These are phyloP conservation scores for Apiospora hydei DNA, from an alignment of 2,329 filamentous ascomycete genomes.

Conservation along the genomic window DNA sequence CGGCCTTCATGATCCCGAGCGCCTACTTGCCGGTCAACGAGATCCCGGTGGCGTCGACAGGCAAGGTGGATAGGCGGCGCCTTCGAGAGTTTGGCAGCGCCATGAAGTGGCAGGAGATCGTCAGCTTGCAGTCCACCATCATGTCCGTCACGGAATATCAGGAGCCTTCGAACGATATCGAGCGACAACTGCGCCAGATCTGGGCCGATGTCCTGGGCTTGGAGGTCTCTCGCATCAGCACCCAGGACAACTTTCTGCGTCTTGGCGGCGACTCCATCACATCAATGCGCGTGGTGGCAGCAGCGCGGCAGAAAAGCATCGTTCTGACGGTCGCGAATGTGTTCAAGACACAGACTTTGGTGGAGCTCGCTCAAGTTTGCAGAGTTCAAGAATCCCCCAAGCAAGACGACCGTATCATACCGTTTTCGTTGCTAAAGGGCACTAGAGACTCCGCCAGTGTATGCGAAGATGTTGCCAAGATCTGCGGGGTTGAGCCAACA, in stretches of 20 bases:
- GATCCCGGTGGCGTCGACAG: constrained; percentile 3
- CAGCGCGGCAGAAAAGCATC: constrained; percentile 31
- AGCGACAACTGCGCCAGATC: constrained; percentile 22
- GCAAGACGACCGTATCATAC: neutral
- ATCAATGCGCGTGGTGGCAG: constrained; percentile 35
- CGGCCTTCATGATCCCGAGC: constrained; percentile 34
- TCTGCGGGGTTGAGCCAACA: neutral
- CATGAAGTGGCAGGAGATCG: constrained; percentile 4
- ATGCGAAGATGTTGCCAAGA: neutral
- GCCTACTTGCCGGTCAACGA: constrained; percentile 11
- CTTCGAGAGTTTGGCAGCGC: constrained; percentile 25
- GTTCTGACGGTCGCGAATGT: constrained; percentile 34
- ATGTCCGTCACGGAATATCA: neutral
- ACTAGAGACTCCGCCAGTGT: neutral
- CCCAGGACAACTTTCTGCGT: constrained; percentile 38
- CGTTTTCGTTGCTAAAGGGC: neutral
- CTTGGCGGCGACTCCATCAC: constrained; percentile 42
- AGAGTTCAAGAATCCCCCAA: too few species aligned
- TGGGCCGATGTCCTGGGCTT: constrained; percentile 25
- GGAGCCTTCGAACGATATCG: neutral
- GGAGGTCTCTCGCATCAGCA: constrained; percentile 24
- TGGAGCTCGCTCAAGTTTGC: neutral
- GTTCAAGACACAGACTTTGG: constrained; percentile 29
- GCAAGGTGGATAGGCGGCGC: constrained; percentile 24
- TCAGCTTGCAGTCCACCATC: neutral